Evolutionary conservation across 2,329 filamentous ascomycete species (phyloP).

Genomic region (Arthrinium phaeospermum): DNA sequence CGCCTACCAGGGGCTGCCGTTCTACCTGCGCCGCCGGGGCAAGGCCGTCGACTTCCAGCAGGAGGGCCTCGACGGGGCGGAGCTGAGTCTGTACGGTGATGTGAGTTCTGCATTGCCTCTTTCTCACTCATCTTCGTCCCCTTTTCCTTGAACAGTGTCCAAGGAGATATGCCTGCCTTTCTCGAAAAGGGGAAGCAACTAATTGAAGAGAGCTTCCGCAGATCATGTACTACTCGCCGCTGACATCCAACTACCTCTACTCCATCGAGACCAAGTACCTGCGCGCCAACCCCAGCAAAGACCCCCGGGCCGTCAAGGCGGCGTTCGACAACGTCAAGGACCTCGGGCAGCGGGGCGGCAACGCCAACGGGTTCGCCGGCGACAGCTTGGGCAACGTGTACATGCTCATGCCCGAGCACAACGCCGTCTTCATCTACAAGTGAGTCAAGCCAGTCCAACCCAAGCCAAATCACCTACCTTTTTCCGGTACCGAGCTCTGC

Average conservation of each 20-base stretch:
- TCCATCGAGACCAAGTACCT: constrained; percentile 43
- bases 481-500: no score
- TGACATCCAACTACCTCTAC: constrained; percentile 43
- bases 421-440: constrained; percentile 52
- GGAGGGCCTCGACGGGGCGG: constrained; percentile 41
- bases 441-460: constrained; percentile 19
- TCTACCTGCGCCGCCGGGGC: constrained; percentile 35
- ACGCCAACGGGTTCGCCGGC: constrained; percentile 51
- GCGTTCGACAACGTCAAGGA: constrained; percentile 51
- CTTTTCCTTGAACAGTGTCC: no score
- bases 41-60: constrained; percentile 35
- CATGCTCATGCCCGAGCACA: constrained; percentile 52
- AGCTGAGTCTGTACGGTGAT: constrained; percentile 36
- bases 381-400: constrained; percentile 51
- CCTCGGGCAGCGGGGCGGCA: constrained; percentile 50
- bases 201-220: constrained; percentile 25
- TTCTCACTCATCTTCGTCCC: neutral
- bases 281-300: constrained; percentile 36
- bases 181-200: neutral
- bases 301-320: constrained; percentile 43
- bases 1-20: constrained; percentile 41
- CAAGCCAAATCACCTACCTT: neutral
- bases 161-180: neutral
- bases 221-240: constrained; percentile 49
- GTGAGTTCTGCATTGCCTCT: constrained; percentile 26